Percentiles rank a stretch among this genome's conserved stretches.
phyloP scores from a whole-genome alignment of 805 yeast genomes.

The Metschnikowia continentalis region DNA sequence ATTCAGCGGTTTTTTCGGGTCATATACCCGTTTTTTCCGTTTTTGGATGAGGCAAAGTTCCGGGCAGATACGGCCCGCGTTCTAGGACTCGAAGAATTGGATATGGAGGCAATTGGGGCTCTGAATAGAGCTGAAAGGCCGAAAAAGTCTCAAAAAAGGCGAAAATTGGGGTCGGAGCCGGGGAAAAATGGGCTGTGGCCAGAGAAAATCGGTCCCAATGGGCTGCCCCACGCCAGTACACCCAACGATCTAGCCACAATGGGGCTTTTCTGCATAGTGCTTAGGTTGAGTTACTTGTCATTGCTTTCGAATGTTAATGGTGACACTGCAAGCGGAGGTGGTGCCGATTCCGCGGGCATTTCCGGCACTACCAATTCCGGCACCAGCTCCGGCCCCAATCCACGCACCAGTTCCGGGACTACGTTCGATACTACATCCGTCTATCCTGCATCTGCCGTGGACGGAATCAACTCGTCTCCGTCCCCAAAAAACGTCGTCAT shows the following conservation, averaged over 20 bases:
- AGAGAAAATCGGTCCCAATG: too few species aligned
- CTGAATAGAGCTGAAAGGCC: background rate
- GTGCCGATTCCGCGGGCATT: background rate
- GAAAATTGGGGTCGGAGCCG: too few species aligned
- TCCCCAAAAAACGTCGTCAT: background rate
- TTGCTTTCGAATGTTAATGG: constrained; percentile 10
- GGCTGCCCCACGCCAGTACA: background rate
- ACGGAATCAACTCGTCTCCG: background rate
- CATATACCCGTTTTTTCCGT: constrained; percentile 19
- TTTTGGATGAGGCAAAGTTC: constrained; percentile 14
- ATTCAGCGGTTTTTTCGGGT: constrained; percentile 14
- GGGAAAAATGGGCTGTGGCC: too few species aligned
- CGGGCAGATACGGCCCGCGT: constrained; percentile 5
- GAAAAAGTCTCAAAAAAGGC: background rate
- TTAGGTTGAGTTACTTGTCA: constrained; percentile 17
- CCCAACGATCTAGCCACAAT: constrained; percentile 10
- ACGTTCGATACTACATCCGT: background rate
- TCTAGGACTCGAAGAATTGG: constrained; percentile 1
- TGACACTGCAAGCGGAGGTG: background rate
- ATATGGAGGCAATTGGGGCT: background rate
- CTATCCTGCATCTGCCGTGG: background rate
- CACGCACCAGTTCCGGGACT: too few species aligned
- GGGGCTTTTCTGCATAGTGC: constrained; percentile 14
- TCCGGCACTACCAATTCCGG: too few species aligned
- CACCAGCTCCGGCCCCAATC: too few species aligned